A percentile compares a stretch with the other conserved stretches of the same genome.
phyloP scores from a whole-genome alignment of 2,329 filamentous ascomycete genomes.

The Calycina herbarum region DNA sequence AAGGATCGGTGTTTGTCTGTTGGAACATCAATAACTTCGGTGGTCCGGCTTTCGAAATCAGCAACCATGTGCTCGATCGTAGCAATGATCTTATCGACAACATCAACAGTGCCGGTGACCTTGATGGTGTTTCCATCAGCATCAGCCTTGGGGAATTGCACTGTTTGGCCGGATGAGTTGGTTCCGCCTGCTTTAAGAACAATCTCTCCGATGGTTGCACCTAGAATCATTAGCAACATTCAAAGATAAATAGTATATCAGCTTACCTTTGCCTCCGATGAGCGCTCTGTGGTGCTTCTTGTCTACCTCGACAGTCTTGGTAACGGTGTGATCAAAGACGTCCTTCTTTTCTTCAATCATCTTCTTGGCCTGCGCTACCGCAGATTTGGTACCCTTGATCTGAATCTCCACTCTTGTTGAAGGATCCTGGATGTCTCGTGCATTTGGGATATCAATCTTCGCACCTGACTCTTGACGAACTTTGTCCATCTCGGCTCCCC shows the following conservation, averaged over 20 bases:
- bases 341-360: constrained; percentile 82
- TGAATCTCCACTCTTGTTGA: constrained; percentile 78
- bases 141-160: constrained; percentile 92
- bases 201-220: constrained; percentile 81
- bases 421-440: constrained; percentile 66
- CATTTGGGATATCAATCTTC: constrained; percentile 87
- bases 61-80: constrained; percentile 79
- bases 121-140: constrained; percentile 80
- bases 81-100: constrained; percentile 86
- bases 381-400: constrained; percentile 87
- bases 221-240: constrained; percentile 45
- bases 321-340: constrained; percentile 86
- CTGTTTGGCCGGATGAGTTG: constrained; percentile 79
- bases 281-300: constrained; percentile 89
- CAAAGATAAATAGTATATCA: background rate
- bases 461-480: constrained; percentile 82
- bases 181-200: constrained; percentile 87
- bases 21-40: constrained; percentile 76
- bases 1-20: constrained; percentile 86
- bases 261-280: constrained; percentile 84
- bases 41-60: constrained; percentile 82
- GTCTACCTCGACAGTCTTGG: constrained; percentile 83
- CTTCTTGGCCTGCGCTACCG: constrained; percentile 90
- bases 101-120: constrained; percentile 77
- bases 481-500: constrained; percentile 87